Conservation (phyloP, 2,329 filamentous ascomycete species). For the Verruconis gallopava region DNA sequence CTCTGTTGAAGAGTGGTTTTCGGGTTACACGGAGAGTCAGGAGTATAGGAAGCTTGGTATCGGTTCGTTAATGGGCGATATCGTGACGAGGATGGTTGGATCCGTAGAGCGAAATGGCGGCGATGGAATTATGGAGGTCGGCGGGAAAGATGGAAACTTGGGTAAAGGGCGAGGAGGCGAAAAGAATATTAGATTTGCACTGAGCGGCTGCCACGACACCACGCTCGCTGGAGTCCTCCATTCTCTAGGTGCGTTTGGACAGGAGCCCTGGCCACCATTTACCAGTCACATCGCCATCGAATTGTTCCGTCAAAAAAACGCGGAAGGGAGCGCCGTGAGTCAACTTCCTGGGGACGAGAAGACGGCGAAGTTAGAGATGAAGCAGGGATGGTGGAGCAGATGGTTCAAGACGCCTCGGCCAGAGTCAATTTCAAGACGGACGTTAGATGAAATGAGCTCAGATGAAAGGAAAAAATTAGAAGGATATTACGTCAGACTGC, state of each 20-base stretch:
- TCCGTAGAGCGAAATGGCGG: conserved; percentile 22
- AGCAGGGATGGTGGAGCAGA: conserved; percentile 5
- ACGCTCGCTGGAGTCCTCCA: conserved; percentile 70
- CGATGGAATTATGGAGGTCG: conserved; percentile 28
- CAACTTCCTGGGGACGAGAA: conserved; percentile 9
- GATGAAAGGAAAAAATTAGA: conserved; percentile 48
- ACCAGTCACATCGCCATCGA: conserved; percentile 88
- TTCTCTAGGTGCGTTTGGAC: conserved; percentile 67
- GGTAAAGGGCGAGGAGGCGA: conserved; percentile 34
- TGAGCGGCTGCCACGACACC: conserved; percentile 87
- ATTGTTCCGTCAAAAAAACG: conserved; percentile 51
- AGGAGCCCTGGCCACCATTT: conserved; percentile 74
- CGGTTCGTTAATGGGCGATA: conserved; percentile 69
- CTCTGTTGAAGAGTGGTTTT: conserved; percentile 83
- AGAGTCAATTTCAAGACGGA: conserved; percentile 47
- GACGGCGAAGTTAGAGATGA: background rate
- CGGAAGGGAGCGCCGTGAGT: conserved; percentile 2
- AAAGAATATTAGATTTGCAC: conserved; percentile 53
- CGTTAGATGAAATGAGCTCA: conserved; percentile 40
- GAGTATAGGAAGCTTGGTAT: conserved; percentile 90
- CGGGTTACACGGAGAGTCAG: conserved; percentile 66
- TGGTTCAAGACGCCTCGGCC: background rate
- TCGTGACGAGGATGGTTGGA: conserved; percentile 44
- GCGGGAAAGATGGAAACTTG: conserved; percentile 20
- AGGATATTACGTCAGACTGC: conserved; percentile 74